Conservation (phyloP, 148 eudicot species). For the Diospyros lotus region DNA sequence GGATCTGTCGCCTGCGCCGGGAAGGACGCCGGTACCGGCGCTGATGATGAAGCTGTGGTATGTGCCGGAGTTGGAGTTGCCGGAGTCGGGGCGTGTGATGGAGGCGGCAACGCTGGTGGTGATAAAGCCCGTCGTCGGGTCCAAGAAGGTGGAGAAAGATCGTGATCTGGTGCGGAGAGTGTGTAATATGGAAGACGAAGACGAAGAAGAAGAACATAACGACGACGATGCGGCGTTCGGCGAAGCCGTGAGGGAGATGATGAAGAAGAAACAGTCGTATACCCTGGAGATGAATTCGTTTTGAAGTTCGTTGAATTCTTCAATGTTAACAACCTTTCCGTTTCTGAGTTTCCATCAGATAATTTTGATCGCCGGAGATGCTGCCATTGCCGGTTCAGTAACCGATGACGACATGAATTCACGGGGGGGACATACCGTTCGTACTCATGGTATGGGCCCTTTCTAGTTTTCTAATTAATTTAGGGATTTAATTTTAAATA, state of each 20-base stretch:
- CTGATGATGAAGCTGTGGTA: conserved; percentile 63
- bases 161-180: conserved; percentile 12
- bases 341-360: too few relatives aligned
- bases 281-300: conserved; percentile 26
- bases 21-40: conserved; percentile 19
- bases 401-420: too few relatives aligned
- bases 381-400: too few relatives aligned
- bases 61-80: conserved; percentile 49
- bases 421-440: too few relatives aligned
- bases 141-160: not conserved
- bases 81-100: conserved; percentile 39
- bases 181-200: not conserved
- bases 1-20: conserved; percentile 7
- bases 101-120: conserved; percentile 66
- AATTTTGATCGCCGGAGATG: too few relatives aligned
- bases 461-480: too few relatives aligned
- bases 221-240: not conserved
- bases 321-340: too few relatives aligned
- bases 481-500: too few relatives aligned
- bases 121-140: conserved; percentile 35
- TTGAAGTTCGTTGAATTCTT: not conserved
- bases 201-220: not conserved
- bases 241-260: conserved; percentile 17
- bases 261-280: conserved; percentile 15
- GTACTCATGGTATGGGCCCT: too few relatives aligned